These are phyloP conservation scores for Pseudogymnoascus sp. DNA, from an alignment of 2,329 filamentous ascomycete genomes.

Conservation along the genomic window DNA sequence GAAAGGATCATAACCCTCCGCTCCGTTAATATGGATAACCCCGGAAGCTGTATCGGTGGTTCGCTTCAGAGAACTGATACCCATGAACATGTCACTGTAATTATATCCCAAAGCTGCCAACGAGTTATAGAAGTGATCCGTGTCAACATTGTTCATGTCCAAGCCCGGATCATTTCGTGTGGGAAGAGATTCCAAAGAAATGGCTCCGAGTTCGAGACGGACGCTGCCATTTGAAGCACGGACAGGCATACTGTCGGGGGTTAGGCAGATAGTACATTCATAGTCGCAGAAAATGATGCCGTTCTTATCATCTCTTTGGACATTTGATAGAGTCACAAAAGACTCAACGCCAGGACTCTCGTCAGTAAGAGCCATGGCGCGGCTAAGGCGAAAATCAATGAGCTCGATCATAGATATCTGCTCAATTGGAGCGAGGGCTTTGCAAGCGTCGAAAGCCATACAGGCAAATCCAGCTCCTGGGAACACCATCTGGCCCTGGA, in stretches of 20 bases:
- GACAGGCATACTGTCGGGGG: not conserved
- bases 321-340: not conserved
- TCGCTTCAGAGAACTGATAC: slow-evolving; percentile 12
- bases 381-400: slow-evolving; percentile 10
- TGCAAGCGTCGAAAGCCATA: slow-evolving; percentile 39
- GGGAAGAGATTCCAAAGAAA: not conserved
- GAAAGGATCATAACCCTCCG: not conserved
- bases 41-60: slow-evolving; percentile 11
- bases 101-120: not conserved
- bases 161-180: not conserved
- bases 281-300: not conserved
- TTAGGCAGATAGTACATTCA: not conserved
- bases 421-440: slow-evolving; percentile 1
- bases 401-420: slow-evolving; percentile 11
- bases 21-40: not conserved
- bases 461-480: slow-evolving; percentile 40
- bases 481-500: slow-evolving; percentile 26
- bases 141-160: not conserved
- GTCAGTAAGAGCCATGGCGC: slow-evolving; percentile 12
- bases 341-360: slow-evolving; percentile 10
- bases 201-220: not conserved
- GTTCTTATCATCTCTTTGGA: not conserved
- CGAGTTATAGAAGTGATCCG: not conserved
- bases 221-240: not conserved
- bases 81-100: not conserved